These are phyloP conservation scores for Pythium aquatile DNA, from an alignment of 352 stramenopile genomes.

Conservation along the genomic window DNA sequence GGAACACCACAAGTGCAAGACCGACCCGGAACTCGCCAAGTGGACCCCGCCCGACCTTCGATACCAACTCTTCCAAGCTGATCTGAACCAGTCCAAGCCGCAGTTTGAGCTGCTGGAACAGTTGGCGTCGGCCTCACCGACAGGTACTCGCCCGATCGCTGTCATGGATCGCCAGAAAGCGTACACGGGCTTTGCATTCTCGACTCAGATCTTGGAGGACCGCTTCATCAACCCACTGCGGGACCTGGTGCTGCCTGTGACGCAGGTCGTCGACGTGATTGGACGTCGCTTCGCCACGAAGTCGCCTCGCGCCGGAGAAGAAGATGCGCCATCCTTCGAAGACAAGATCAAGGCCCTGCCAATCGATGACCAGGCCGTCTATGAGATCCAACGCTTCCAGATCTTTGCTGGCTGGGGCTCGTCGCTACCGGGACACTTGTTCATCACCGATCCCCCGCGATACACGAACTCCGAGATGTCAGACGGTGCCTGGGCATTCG, in stretches of 20 bases:
- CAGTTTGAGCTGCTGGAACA: conserved; percentile 62
- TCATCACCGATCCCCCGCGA: conserved; percentile 69
- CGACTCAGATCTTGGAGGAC: conserved; percentile 71
- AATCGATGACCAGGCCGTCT: conserved; percentile 65
- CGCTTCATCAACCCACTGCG: conserved; percentile 79
- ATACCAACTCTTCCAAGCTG: conserved; percentile 72
- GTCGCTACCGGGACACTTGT: conserved; percentile 67
- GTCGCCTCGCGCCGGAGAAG: conserved; percentile 22
- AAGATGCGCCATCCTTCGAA: conserved; percentile 47
- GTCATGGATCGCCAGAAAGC: conserved; percentile 38
- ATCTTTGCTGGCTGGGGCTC: conserved; percentile 84
- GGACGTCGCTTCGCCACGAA: conserved; percentile 10
- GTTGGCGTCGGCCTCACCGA: conserved; percentile 21
- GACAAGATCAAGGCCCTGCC: conserved; percentile 55
- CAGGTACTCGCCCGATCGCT: not conserved
- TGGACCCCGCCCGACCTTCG: conserved; percentile 64
- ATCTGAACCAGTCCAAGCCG: conserved; percentile 56
- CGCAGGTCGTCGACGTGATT: conserved; percentile 44
- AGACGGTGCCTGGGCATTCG: conserved; percentile 53
- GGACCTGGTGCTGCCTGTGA: conserved; percentile 68
- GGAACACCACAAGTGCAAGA: conserved; percentile 57
- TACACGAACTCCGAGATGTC: conserved; percentile 81
- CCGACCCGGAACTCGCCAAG: conserved; percentile 40
- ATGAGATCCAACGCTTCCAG: conserved; percentile 85
- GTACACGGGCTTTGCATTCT: conserved; percentile 86